Evolutionary conservation across 2,329 filamentous ascomycete genomes (phyloP).

Genomic region (Botrytis deweyae): DNA sequence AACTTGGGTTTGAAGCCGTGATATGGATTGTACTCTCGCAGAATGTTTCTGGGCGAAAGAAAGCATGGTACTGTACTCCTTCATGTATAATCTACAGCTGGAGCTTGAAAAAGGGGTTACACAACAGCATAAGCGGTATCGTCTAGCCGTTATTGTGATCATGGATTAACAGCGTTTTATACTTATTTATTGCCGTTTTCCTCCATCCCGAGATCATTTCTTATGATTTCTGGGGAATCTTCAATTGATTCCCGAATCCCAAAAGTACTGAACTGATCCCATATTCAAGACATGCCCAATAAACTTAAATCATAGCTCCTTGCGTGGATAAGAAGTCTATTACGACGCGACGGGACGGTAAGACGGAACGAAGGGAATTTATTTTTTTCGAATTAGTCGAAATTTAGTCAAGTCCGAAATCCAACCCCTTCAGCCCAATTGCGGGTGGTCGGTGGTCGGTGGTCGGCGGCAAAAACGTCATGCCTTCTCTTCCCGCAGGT

Average conservation of each 20-base stretch:
- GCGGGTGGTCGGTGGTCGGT: constrained; percentile 3
- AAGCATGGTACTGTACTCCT: background rate
- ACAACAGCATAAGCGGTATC: background rate
- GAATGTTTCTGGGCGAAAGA: background rate
- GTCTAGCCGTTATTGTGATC: background rate
- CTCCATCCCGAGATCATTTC: background rate
- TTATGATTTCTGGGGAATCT: background rate
- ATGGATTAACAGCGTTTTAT: background rate
- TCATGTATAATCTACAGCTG: background rate
- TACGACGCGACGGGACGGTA: background rate
- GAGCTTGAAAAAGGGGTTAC: background rate
- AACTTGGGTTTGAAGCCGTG: background rate
- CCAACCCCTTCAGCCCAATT: constrained; percentile 1
- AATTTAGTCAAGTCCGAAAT: background rate
- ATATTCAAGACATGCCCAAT: background rate
- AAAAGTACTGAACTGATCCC: background rate
- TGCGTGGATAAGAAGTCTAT: background rate
- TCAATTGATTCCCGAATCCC: background rate
- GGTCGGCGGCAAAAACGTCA: constrained; percentile 15
- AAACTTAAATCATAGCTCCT: background rate
- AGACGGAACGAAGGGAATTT: background rate
- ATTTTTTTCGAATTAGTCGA: background rate
- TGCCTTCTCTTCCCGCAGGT: background rate
- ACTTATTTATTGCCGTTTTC: background rate
- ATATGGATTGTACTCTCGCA: background rate